Base-by-base conservation (phyloP, 164 flowering plant genomes). In the Piper betle region DNA sequence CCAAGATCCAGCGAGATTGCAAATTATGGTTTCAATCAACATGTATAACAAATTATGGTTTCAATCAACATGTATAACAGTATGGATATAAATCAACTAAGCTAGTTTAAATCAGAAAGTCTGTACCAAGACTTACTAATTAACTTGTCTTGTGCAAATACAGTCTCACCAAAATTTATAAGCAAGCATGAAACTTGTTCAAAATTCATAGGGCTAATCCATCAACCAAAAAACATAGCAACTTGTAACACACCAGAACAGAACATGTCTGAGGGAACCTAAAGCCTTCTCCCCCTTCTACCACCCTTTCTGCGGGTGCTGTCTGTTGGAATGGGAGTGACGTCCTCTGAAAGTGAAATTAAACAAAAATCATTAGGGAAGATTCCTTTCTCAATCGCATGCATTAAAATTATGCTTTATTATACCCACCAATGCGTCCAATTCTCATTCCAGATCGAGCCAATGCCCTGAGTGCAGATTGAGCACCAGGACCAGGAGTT, bases 401-500 rank as follows among this genome's bases (percentile, higher is more conserved):
- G 50, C 50, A 10, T 43, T 15, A 10, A 3, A 8, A 43, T 10
- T 43, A 43, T 10, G 12, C 10, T 8, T 43, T 10, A 8, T n/a
- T n/a, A 37, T 25, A 58, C 60, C 12, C 76, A 87, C 89, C 90
- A 64, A 87, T 81, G 70, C 84, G 84, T 19, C 85, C 84, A 71
- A 79, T 69, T 60, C 68, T 77, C 79, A 82, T 82, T 64, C 84
- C 81, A 2, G 83, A 82, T 18, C 88, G 83, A 62, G 88, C 86
- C 58, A 84, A 84, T 15, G 88, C 88, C 41, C 88, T 62, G 17
- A 84, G 83, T 4, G 88, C 88, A 17, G 88, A 80, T 70, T 82
- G 88, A 17, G 91, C 88, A 73, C 91, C 91, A 17, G 91, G 91
- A 58, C 91, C 91, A 64, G 88, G 91, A 12, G 91, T 81, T 70